phyloP scores from a whole-genome alignment of 1,139 yeast species.

The Debaryomyces coudertii region DNA sequence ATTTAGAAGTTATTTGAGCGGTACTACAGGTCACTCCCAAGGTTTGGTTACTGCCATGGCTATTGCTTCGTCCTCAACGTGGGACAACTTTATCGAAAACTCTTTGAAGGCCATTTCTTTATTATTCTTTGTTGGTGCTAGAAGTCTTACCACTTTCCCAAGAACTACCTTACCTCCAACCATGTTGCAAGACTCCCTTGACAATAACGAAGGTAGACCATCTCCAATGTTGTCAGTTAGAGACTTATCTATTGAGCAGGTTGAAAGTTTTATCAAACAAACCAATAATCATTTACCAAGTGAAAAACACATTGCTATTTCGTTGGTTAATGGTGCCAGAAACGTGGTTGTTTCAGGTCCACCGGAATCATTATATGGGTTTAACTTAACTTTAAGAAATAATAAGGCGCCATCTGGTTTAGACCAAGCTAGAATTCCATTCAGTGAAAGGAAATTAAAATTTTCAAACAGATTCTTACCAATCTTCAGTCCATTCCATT shows the following conservation, averaged over 20 bases:
- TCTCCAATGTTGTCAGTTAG: constrained; percentile 96
- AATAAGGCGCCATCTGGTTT: constrained; percentile 93
- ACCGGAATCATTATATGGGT: constrained; percentile 97
- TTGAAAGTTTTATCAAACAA: constrained; percentile 74
- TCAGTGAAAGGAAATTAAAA: constrained; percentile 88
- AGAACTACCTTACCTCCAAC: constrained; percentile 94
- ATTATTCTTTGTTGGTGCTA: constrained; percentile 89
- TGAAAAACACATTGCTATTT: constrained; percentile 87
- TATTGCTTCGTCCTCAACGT: constrained; percentile 79
- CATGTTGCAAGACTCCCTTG: constrained; percentile 88
- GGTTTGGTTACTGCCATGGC: constrained; percentile 95
- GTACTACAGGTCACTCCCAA: constrained; percentile 98
- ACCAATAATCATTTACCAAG: constrained; percentile 93
- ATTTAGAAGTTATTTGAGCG: constrained; percentile 68
- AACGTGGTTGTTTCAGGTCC: constrained; percentile 97
- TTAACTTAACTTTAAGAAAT: constrained; percentile 87
- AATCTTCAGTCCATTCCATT: constrained; percentile 95
- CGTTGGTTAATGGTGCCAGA: constrained; percentile 93
- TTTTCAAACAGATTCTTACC: constrained; percentile 94
- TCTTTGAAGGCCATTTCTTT: constrained; percentile 80
- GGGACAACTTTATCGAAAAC: constrained; percentile 78
- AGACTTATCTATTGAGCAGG: constrained; percentile 80
- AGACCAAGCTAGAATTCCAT: constrained; percentile 93
- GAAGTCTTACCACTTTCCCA: constrained; percentile 90
- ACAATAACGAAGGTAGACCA: constrained; percentile 94